Conservation (phyloP, 176 grass and related monocot genomes). For the Alopecurus myosuroides region DNA sequence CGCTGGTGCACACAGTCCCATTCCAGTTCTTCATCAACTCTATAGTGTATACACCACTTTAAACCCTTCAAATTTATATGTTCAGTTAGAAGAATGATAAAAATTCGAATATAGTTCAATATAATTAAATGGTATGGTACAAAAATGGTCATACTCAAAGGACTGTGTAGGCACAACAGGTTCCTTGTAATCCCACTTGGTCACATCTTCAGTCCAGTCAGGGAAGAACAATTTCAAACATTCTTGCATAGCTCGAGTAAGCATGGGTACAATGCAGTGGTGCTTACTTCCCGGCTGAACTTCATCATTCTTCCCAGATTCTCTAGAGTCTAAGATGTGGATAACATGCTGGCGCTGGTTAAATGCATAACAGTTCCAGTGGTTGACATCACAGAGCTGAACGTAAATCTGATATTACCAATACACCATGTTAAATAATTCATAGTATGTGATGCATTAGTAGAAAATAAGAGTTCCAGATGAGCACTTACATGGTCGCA, state of each 20-base stretch:
- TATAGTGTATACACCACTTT: neutral
- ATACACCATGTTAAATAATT: no score
- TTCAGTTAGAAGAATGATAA: no score
- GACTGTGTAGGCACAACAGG: neutral
- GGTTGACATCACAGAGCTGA: neutral
- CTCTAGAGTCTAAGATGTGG: neutral
- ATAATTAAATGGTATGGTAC: no score
- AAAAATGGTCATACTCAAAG: neutral
- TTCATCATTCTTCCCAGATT: neutral
- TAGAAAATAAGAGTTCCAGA: neutral
- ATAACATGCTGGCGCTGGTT: neutral
- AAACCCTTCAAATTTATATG: neutral
- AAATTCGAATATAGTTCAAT: no score
- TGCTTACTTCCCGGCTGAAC: neutral
- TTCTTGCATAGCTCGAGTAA: neutral
- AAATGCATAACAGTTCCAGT: neutral
- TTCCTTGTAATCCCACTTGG: neutral
- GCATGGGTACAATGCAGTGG: neutral
- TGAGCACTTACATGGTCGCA: neutral
- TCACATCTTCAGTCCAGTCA: neutral
- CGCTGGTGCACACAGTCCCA: neutral
- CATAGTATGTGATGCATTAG: no score
- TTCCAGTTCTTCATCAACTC: neutral
- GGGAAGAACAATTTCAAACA: neutral
- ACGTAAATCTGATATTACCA: neutral